These are phyloP conservation scores for Gentiana straminea DNA, from an alignment of 257 asterid species.

Conservation along the genomic window DNA sequence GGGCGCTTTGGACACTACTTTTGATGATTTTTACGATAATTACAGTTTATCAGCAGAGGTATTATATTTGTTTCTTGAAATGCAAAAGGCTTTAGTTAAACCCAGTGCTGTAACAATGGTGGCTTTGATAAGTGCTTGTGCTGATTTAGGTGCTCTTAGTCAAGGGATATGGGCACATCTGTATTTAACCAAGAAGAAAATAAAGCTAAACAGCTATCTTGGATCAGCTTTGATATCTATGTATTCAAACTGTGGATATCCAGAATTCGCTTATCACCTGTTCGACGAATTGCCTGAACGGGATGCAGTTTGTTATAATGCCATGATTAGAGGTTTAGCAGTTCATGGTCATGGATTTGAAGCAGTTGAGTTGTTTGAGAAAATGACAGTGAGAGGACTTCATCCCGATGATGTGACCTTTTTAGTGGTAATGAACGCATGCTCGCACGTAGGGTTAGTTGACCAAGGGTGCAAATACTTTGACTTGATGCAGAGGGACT, in stretches of 20 bases:
- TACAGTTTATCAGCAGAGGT: constrained; percentile 36
- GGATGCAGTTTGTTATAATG: constrained; percentile 49
- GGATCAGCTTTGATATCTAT: constrained; percentile 47
- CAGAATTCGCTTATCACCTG: constrained; percentile 34
- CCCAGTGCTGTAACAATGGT: constrained; percentile 56
- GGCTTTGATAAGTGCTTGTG: constrained; percentile 46
- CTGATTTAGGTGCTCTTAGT: constrained; percentile 48
- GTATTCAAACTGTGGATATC: constrained; percentile 52
- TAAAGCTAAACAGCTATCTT: constrained; percentile 33
- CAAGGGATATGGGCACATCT: constrained; percentile 57
- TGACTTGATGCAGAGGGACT: constrained; percentile 30
- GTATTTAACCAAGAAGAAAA: constrained; percentile 26
- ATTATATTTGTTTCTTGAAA: constrained; percentile 37
- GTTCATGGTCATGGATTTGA: constrained; percentile 44
- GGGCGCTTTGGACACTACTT: constrained; percentile 5
- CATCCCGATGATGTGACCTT: constrained; percentile 42
- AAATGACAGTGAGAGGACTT: constrained; percentile 33
- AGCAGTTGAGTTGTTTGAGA: constrained; percentile 44
- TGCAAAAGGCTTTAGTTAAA: constrained; percentile 37
- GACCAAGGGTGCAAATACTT: constrained; percentile 45
- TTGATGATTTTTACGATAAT: constrained; percentile 14
- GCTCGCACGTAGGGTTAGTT: constrained; percentile 63
- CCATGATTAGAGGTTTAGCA: constrained; percentile 66
- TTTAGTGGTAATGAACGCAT: constrained; percentile 47
- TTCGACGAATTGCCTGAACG: constrained; percentile 32